Conservation (phyloP, 2,329 filamentous ascomycete genomes). For the Alternaria sp. region DNA sequence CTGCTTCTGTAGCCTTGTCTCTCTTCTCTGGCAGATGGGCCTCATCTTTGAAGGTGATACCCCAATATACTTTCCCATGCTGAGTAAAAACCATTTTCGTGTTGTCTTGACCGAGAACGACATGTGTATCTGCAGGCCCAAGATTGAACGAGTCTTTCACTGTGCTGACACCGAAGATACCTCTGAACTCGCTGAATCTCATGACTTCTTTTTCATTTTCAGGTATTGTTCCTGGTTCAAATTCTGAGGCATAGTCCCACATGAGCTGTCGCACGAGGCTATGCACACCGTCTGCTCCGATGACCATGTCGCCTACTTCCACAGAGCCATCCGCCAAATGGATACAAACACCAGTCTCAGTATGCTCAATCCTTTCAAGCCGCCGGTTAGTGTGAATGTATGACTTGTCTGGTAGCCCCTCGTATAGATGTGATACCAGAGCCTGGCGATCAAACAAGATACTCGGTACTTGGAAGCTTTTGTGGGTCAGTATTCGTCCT, state of each 20-base stretch:
- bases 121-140: conserved; percentile 32
- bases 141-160: conserved; percentile 27
- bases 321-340: conserved; percentile 24
- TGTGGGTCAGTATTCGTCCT: background rate
- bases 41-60: conserved; percentile 20
- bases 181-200: conserved; percentile 20
- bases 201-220: conserved; percentile 18
- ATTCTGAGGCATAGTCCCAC: conserved; percentile 28
- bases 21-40: conserved; percentile 13
- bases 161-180: conserved; percentile 27
- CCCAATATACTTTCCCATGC: conserved; percentile 21
- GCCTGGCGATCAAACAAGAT: conserved; percentile 29
- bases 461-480: conserved; percentile 14
- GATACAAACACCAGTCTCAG: conserved; percentile 21
- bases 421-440: conserved; percentile 30
- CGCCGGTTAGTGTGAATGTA: conserved; percentile 21
- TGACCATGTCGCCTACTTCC: conserved; percentile 31
- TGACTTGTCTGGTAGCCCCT: conserved; percentile 29
- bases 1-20: conserved; percentile 26
- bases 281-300: conserved; percentile 38
- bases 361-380: conserved; percentile 26
- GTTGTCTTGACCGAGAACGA: conserved; percentile 30
- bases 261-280: conserved; percentile 30
- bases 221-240: conserved; percentile 2
- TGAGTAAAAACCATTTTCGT: conserved; percentile 40